Percentiles rank a stretch among this genome's conserved stretches.
Conservation (phyloP, 2,329 filamentous ascomycete species). For the Pseudogymnoascus sp. region DNA sequence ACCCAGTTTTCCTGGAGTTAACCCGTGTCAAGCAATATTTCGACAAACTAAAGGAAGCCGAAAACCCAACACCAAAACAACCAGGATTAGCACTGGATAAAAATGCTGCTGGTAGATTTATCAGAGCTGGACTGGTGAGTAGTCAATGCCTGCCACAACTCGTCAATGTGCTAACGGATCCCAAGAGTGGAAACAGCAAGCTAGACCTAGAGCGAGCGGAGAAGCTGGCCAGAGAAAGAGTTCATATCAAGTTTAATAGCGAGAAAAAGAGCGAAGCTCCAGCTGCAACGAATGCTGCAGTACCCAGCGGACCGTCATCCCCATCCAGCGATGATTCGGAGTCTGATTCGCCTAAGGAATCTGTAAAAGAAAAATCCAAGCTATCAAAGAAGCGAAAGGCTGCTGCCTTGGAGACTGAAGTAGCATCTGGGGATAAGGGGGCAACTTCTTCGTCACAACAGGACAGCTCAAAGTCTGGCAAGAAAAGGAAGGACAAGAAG, state of each 20-base stretch:
- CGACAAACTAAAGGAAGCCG: conserved; percentile 76
- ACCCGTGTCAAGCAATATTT: conserved; percentile 86
- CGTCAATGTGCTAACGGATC: conserved; percentile 16
- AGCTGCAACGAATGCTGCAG: background rate
- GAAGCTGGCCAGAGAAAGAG: conserved; percentile 44
- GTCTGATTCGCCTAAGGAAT: background rate
- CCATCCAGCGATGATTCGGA: conserved; percentile 1
- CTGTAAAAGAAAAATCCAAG: conserved; percentile 12
- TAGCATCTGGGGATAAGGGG: conserved; percentile 6
- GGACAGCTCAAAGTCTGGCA: conserved; percentile 15
- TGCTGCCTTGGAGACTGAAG: conserved; percentile 14
- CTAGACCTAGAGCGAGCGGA: conserved; percentile 45
- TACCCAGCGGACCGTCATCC: background rate
- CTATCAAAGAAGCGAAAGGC: conserved; percentile 23
- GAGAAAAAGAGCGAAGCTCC: conserved; percentile 25
- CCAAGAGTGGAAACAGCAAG: conserved; percentile 40
- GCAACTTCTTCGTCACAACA: conserved; percentile 17
- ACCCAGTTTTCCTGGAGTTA: conserved; percentile 80
- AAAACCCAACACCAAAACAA: conserved; percentile 54
- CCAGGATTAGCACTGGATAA: conserved; percentile 59
- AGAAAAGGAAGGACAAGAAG: conserved; percentile 30
- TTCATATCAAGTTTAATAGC: conserved; percentile 40
- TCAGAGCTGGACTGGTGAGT: conserved; percentile 71
- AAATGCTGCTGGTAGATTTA: conserved; percentile 71
- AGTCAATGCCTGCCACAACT: background rate